Base-by-base conservation (phyloP, 805 yeast genomes). In the Limtongozyma cylindracea region DNA sequence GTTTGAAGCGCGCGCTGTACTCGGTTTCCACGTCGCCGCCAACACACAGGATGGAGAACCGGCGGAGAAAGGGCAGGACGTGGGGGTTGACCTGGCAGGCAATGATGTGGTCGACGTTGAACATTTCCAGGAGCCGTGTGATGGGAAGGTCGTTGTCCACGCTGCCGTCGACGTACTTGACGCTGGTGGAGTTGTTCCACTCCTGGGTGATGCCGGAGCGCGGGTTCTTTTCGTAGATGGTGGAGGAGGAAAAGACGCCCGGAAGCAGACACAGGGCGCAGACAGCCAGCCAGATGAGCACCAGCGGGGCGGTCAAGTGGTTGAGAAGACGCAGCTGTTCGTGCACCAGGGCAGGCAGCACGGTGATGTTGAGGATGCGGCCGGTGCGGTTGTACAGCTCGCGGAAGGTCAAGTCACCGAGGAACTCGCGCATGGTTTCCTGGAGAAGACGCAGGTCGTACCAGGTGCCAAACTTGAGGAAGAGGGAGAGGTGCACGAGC, bases 51-150 rank as follows among this genome's bases (percentile, higher is more conserved):
- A 68, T 55, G 0, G 80, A 65, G 23, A 67, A 47, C n/a, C n/a
- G n/a, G 31, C 66, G 67, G 32, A 88, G 51, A 22, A 84, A 58
- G 0, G 98, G 98, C 3, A 74, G 76, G 10, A 88, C 91, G 39
- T 88, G 98, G 0, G 95, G 91, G 37, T 88, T 88, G 1, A 88
- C 98, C 41, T 88, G 99, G 20, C 92, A 84, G 0, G 95, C 98
- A 32, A 88, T 80, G 29, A 88, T 82, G 41, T 88, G 94, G 39
- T 88, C 92, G 15, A 88, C 94, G 37, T 88, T 84, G 42, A 88
- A 88, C 93, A 88, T 80, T 39, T 88, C 98, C 11, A 91, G 71
- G 12, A 88, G 51, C 31, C 95, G 58, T 2, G 91, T 58, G 13
- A 80, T 70, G 3, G 99, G 99, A 23, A 88, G 47, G 41, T 88